A percentile compares a stretch with the other conserved stretches of the same genome.
These are phyloP conservation scores for Calonectria montana DNA, from an alignment of 2,329 filamentous ascomycete genomes.

Conservation along the genomic window DNA sequence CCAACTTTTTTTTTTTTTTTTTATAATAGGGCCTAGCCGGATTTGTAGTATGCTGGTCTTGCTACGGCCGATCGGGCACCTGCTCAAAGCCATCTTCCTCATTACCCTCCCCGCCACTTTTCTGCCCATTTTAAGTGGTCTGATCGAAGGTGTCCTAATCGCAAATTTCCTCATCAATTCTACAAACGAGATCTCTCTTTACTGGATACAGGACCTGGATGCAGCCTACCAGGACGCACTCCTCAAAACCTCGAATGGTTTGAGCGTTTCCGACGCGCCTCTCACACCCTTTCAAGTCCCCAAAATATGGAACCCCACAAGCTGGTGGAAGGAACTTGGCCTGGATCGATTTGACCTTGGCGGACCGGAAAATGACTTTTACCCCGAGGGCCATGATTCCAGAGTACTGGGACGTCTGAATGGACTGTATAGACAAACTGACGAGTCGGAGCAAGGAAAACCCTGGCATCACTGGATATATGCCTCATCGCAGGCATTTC, in stretches of 20 bases:
- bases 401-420: background rate
- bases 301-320: constrained; percentile 4
- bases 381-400: background rate
- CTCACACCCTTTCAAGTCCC: constrained; percentile 15
- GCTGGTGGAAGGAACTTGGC: constrained; percentile 17
- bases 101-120: constrained; percentile 16
- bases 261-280: background rate
- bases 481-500: background rate
- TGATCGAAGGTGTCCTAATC: constrained; percentile 14
- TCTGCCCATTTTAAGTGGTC: constrained; percentile 13
- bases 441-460: background rate
- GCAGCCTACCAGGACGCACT: background rate
- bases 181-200: background rate
- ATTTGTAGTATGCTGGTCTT: background rate
- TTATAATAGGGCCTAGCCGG: background rate
- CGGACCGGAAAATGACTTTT: background rate
- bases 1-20: background rate
- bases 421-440: background rate
- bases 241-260: background rate
- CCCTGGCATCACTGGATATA: background rate
- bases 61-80: background rate
- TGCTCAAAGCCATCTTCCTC: constrained; percentile 7
- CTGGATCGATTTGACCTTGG: constrained; percentile 9
- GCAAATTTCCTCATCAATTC: background rate
- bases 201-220: background rate